Base-by-base conservation (phyloP, 176 grass and related monocot species). In the Otatea glauca region DNA sequence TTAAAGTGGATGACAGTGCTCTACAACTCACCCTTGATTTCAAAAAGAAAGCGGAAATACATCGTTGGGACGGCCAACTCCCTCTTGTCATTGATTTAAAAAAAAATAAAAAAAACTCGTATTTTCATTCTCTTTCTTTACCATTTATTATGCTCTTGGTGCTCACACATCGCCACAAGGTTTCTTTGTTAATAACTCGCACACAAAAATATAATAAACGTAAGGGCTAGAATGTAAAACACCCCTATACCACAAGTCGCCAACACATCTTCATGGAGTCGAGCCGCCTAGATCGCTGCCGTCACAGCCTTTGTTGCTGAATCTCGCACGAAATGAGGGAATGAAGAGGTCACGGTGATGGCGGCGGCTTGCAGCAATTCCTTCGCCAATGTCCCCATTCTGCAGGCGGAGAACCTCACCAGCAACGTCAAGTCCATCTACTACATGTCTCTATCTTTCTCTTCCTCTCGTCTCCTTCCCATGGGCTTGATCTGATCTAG, bases 371-470 rank as follows among this genome's bases (percentile, higher is more conserved):
- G 88, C 72, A 42, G 70, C 42, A 70, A 66, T 35, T 73, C 41
- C 70, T 56, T 41, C 18, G 88, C 81, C 74, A 76, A 90, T 63
- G 59, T 92, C 65, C 87, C 86, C 16, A 79, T 97, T 77, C 55
- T 94, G 43, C 89, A 92, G 41, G 61, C 21, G 34, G 94, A 97
- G 64, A 97, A 97, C 83, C 90, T 97, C 63, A 91, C 86, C 64
- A 90, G 68, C 80, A 97, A 94, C 77, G 89, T 97, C 66, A 92
- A 86, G 72, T 97, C 94, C 53, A 86, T 94, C 90, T 78, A 92
- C 72, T 97, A 97, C 83, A 97, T 92, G 94, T 21, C 9, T 53
- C 29, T 56, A 7, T 35, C 29, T 68, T 14, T 27, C 10, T 6
- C 32, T 44, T 42, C 17, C 43, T 32, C 17, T 44, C 53, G 3